Evolutionary conservation across 108 stramenopile species (phyloP).

Genomic region (Chaetoceros tenuissimus): DNA sequence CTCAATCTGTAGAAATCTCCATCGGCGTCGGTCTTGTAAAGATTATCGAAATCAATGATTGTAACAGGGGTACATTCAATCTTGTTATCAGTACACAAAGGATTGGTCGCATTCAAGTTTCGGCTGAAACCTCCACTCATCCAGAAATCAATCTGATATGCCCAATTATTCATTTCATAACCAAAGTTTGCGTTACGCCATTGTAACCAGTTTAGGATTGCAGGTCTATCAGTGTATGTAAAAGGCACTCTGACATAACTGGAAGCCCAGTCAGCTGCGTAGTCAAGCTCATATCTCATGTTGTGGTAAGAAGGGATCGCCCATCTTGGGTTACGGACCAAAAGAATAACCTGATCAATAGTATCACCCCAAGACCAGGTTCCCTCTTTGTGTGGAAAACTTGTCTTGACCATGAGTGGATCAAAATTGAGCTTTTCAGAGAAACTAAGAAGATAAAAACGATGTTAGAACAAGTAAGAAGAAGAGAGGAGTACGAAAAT

Average conservation of each 20-base stretch:
- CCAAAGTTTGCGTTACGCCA: constrained; percentile 1
- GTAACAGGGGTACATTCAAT: neutral
- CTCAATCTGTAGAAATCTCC: too few species aligned
- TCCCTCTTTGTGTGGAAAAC: constrained; percentile 6
- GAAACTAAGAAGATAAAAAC: too few species aligned
- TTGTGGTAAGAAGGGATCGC: constrained; percentile 1
- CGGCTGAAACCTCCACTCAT: constrained; percentile 1
- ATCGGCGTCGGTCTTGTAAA: too few species aligned
- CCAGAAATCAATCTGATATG: constrained; percentile 5
- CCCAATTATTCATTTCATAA: constrained; percentile 1
- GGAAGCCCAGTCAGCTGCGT: constrained; percentile 7
- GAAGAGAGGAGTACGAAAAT: too few species aligned
- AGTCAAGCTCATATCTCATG: constrained; percentile 1
- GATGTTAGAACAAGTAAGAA: too few species aligned
- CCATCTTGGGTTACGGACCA: constrained; percentile 6
- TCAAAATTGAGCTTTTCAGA: too few species aligned
- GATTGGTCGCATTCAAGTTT: too few species aligned
- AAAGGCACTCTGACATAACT: neutral
- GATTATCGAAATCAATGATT: neutral
- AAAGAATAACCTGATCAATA: constrained; percentile 2
- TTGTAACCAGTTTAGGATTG: neutral
- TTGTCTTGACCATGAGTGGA: too few species aligned
- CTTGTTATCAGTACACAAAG: too few species aligned
- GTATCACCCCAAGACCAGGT: constrained; percentile 6
- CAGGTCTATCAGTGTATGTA: constrained; percentile 1